Conservation (phyloP, 2,329 filamentous ascomycete genomes). For the Teratosphaeria viscida region DNA sequence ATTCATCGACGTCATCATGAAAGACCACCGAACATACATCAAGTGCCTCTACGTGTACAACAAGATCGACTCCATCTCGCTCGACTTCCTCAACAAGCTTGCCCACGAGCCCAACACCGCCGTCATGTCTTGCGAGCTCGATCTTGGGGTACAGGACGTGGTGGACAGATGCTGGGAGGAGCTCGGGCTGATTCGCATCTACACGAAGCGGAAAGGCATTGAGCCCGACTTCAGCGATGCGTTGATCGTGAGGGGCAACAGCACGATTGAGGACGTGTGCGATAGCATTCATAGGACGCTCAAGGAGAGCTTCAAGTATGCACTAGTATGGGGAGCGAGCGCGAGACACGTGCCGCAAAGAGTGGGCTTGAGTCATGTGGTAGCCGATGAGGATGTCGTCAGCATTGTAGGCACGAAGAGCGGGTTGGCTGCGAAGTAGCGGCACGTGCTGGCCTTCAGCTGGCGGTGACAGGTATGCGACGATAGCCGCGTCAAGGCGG, state of each 20-base stretch:
- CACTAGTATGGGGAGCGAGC: conserved; percentile 93
- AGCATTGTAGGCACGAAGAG: conserved; percentile 46
- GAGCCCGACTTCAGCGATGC: conserved; percentile 87
- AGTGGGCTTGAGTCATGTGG: conserved; percentile 73
- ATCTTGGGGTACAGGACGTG: conserved; percentile 86
- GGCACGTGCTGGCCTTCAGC: background rate
- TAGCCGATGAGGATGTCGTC: conserved; percentile 60
- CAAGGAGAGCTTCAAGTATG: conserved; percentile 99
- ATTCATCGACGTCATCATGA: conserved; percentile 99
- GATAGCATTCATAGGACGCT: conserved; percentile 86
- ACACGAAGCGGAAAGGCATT: conserved; percentile 88
- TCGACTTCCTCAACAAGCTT: conserved; percentile 86
- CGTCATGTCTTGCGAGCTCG: conserved; percentile 95
- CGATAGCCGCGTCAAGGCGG: background rate
- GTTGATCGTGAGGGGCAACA: conserved; percentile 79
- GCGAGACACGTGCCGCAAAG: conserved; percentile 89
- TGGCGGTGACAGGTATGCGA: background rate
- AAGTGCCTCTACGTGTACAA: conserved; percentile 94
- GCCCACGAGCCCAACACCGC: conserved; percentile 88
- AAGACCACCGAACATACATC: conserved; percentile 97
- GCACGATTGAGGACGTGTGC: conserved; percentile 92
- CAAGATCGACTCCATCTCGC: conserved; percentile 92
- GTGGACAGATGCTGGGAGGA: conserved; percentile 94
- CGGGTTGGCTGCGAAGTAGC: conserved; percentile 20
- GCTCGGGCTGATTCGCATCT: conserved; percentile 77